Conservation (phyloP, 441 rosid species). For the Mallotus japonicus region DNA sequence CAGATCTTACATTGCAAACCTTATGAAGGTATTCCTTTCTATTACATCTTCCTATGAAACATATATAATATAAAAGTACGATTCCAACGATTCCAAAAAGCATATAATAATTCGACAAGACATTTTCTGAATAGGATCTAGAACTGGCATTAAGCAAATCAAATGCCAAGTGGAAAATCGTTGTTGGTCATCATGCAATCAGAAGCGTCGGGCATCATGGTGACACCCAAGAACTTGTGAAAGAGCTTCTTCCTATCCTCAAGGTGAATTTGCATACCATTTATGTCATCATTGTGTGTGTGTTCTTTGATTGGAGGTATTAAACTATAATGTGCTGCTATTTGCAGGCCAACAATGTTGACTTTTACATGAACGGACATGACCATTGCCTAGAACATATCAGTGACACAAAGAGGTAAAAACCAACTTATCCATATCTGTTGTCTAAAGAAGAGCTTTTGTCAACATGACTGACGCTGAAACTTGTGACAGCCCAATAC, state of each 20-base stretch:
- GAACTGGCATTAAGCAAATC: conserved; percentile 47
- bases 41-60: background rate
- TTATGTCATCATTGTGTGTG: no score
- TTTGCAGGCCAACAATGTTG: conserved; percentile 45
- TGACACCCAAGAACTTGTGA: conserved; percentile 53
- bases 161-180: conserved; percentile 70
- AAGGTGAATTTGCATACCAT: conserved; percentile 27
- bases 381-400: conserved; percentile 69
- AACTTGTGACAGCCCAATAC: conserved; percentile 29
- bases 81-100: background rate
- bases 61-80: background rate
- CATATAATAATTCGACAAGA: no score
- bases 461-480: background rate
- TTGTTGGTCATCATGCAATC: conserved; percentile 75
- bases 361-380: conserved; percentile 69
- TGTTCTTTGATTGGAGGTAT: no score
- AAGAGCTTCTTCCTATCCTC: conserved; percentile 58
- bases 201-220: conserved; percentile 72
- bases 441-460: background rate
- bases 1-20: conserved; percentile 38
- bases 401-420: conserved; percentile 45
- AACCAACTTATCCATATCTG: no score
- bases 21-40: conserved; percentile 31
- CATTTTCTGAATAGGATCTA: conserved; percentile 34
- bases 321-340: conserved; percentile 25